Conservation (phyloP, 1,284 basidiomycete genomes). For the Apiotrichum gracile region DNA sequence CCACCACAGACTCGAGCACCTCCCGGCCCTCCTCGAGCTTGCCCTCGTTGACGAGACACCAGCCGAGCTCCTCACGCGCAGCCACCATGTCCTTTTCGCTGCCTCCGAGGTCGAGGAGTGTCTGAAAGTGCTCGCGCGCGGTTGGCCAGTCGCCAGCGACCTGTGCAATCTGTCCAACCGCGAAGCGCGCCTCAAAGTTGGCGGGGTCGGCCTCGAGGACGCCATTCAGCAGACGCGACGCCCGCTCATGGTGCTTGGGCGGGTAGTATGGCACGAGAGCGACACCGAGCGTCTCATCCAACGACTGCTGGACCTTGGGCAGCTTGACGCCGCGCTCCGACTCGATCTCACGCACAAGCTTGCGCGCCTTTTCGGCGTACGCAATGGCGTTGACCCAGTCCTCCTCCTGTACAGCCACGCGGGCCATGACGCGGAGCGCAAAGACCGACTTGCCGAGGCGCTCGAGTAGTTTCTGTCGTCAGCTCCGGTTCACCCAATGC, state of each 20-base stretch:
- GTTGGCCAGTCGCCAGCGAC: constrained; percentile 62
- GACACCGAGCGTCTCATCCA: constrained; percentile 41
- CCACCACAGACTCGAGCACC: constrained; percentile 59
- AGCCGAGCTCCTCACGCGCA: constrained; percentile 74
- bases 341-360: constrained; percentile 57
- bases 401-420: constrained; percentile 65
- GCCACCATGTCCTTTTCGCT: constrained; percentile 53
- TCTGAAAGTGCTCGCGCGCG: constrained; percentile 60
- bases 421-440: constrained; percentile 63
- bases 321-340: constrained; percentile 55
- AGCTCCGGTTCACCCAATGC: constrained; percentile 6
- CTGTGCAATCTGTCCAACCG: constrained; percentile 68
- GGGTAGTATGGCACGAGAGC: constrained; percentile 80
- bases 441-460: constrained; percentile 59
- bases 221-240: constrained; percentile 65
- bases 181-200: constrained; percentile 65
- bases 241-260: constrained; percentile 81
- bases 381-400: constrained; percentile 73
- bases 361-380: constrained; percentile 63
- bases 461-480: constrained; percentile 25
- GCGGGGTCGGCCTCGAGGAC: constrained; percentile 60
- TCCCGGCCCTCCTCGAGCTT: constrained; percentile 54
- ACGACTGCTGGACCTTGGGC: constrained; percentile 24
- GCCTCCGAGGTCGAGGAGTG: constrained; percentile 45
- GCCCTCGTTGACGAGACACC: constrained; percentile 68